A percentile compares a stretch with the other conserved stretches of the same genome.
These are phyloP conservation scores for Liriodendron chinense DNA, from an alignment of 164 flowering plant species.

Conservation along the genomic window DNA sequence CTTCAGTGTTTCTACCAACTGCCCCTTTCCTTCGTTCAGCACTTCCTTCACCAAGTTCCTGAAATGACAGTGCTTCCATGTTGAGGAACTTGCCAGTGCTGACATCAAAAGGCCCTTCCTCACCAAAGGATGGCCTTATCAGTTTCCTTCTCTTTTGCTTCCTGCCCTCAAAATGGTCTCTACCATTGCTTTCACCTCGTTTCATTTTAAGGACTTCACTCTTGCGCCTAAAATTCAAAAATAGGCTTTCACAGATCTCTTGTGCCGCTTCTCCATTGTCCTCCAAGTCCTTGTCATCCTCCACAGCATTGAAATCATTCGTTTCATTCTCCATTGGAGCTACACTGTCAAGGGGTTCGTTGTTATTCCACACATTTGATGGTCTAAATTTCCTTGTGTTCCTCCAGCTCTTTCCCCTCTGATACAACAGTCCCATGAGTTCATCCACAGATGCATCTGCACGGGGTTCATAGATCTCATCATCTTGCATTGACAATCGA, in stretches of 20 bases:
- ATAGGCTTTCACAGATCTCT: conserved; percentile 11
- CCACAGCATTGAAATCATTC: conserved; percentile 3
- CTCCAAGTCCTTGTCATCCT: conserved; percentile 6
- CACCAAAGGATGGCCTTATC: conserved; percentile 40
- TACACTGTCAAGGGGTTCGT: not conserved
- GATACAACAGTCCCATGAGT: conserved; percentile 29
- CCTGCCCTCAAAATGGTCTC: conserved; percentile 3
- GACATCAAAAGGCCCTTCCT: conserved; percentile 1
- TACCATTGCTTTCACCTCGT: not conserved
- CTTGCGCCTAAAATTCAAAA: conserved; percentile 46
- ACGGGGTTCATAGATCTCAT: conserved; percentile 5
- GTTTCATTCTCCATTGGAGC: conserved; percentile 4
- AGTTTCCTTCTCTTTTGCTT: conserved; percentile 44
- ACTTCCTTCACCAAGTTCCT: conserved; percentile 5
- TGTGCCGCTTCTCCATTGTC: not conserved
- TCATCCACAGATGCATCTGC: conserved; percentile 31
- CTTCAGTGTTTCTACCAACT: not conserved
- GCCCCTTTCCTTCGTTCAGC: not conserved
- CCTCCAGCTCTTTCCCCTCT: conserved; percentile 14
- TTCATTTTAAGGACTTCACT: conserved; percentile 29
- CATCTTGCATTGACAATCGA: conserved; percentile 26
- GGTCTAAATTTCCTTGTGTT: conserved; percentile 11
- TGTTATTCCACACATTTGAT: not conserved
- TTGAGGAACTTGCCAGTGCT: not conserved
- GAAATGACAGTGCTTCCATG: not conserved